Base-by-base conservation (phyloP, 2,329 filamentous ascomycete genomes). In the Zymoseptoria crescenta region DNA sequence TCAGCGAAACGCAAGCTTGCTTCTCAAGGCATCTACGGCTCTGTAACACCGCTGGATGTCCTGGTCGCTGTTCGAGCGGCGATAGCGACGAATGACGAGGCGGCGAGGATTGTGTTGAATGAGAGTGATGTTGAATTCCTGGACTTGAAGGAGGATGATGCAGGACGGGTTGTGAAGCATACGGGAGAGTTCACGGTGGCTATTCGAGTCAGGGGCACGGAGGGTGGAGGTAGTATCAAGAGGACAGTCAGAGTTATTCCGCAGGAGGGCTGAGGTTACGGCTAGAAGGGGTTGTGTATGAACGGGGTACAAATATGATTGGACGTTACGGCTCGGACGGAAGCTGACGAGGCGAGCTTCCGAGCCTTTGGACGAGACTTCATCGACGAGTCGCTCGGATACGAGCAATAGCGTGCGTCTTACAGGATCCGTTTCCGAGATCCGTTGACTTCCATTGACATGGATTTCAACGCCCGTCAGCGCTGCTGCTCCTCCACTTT, bases 21-120 rank as follows among this genome's bases (percentile, higher is more conserved):
- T 56, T 59, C 57, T 28, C 60, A 67, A 20, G 72, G 73, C 16
- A 82, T 81, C 54, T 80, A 81, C 63, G 82, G 81, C 27, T 81
- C 80, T 2, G 80, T 85, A 3, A 79, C 80, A n/a, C 78, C 77
- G 7, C 69, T 73, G 24, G 82, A 85, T 67, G 74, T 85, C 56
- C 76, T 75, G 7, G 68, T 73, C 16, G 77, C 75, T 24, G 74
- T 84, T 57, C 77, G 75, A 59, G 74, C 74, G 49, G 74, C 77
- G 24, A 71, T 83, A 62, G 77, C 76, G 41, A 75, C 77, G 58
- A 79, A 82, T 64, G 76, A 80, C 56, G 77, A 83, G 69, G 80
- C 79, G 28, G 73, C 75, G 30, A 74, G 77, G 19, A 76, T 84
- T 2, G 74, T 79, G 19, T 58, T 84, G 21, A 71, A 72, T 2